Conservation (phyloP, 2,329 filamentous ascomycete species). For the Raffaelea ambrosiae region DNA sequence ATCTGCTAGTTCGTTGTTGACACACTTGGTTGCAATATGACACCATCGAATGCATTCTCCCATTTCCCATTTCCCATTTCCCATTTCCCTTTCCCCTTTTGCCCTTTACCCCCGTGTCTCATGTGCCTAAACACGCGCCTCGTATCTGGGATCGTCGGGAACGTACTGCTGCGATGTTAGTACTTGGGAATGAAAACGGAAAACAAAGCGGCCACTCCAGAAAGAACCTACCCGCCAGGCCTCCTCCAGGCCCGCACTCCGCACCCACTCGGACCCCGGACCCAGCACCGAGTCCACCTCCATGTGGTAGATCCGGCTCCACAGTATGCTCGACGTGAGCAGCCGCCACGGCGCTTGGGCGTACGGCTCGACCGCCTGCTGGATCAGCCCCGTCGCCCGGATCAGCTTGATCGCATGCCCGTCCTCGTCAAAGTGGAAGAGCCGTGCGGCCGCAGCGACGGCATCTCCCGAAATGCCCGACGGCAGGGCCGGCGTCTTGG, state of each 20-base stretch:
- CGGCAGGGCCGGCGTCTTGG: neutral
- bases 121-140: too few species aligned
- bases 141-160: too few species aligned
- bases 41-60: too few species aligned
- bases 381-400: constrained; percentile 57
- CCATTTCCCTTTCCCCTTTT: too few species aligned
- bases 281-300: constrained; percentile 53
- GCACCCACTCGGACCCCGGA: constrained; percentile 47
- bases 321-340: constrained; percentile 47
- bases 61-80: too few species aligned
- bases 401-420: constrained; percentile 74
- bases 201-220: too few species aligned
- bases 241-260: constrained; percentile 53
- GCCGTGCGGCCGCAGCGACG: constrained; percentile 34
- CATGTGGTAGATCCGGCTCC: constrained; percentile 53
- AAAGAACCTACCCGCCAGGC: constrained; percentile 48
- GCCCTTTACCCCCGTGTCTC: too few species aligned
- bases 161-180: neutral
- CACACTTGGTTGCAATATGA: too few species aligned
- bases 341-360: constrained; percentile 37
- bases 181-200: constrained; percentile 12
- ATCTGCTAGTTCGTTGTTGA: too few species aligned
- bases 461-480: constrained; percentile 36
- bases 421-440: constrained; percentile 56
- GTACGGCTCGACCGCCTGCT: constrained; percentile 33